phyloP scores from a whole-genome alignment of 2,329 filamentous ascomycete genomes.

The Exophiala spinifera region DNA sequence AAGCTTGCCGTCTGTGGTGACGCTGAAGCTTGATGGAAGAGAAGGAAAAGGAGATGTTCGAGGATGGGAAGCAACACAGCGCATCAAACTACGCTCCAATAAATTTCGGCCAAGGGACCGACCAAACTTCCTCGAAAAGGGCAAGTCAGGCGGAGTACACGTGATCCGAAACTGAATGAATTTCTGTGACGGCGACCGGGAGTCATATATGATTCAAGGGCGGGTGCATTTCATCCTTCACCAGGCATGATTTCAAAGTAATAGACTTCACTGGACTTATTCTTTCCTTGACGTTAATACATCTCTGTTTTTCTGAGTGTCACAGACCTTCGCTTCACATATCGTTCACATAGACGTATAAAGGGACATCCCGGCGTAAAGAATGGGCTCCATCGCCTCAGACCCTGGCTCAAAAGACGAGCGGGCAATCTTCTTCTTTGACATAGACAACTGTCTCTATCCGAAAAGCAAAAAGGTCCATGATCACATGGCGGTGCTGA shows the following conservation, averaged over 20 bases:
- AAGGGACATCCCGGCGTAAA: neutral
- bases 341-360: neutral
- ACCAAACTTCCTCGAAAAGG: neutral
- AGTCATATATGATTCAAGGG: neutral
- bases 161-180: too few species aligned
- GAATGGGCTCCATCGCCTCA: conserved; percentile 15
- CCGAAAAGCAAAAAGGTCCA: conserved; percentile 82
- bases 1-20: neutral
- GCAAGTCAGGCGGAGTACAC: neutral
- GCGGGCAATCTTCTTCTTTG: conserved; percentile 65
- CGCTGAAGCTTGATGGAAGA: neutral
- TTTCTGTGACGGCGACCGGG: neutral
- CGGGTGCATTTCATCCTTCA: neutral
- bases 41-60: conserved; percentile 4
- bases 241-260: conserved; percentile 14
- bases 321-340: too few species aligned
- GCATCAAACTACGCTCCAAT: neutral
- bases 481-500: conserved; percentile 82
- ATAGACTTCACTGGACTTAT: neutral
- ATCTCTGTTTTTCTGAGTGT: too few species aligned
- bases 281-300: neutral
- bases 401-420: conserved; percentile 8
- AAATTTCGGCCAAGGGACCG: neutral
- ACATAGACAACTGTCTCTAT: conserved; percentile 98
- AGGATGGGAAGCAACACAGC: neutral